A percentile compares a stretch with the other conserved stretches of the same genome.
phyloP scores from a whole-genome alignment of 805 yeast genomes.

The Cyberlindnera subsufficiens region DNA sequence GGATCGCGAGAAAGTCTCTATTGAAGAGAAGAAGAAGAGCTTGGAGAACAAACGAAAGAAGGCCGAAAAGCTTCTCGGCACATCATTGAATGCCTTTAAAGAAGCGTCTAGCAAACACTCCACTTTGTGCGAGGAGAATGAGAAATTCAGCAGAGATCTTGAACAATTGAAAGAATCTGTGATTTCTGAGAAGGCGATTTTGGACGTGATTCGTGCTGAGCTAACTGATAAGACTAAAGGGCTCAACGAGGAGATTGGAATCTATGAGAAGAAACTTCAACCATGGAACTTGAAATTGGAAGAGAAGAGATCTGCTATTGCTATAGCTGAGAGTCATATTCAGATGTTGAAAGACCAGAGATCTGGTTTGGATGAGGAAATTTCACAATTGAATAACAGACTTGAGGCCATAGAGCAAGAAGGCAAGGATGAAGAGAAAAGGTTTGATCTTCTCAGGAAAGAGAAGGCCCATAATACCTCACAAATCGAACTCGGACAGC shows the following conservation, averaged over 20 bases:
- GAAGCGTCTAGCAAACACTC: constrained; percentile 42
- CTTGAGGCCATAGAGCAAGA: constrained; percentile 40
- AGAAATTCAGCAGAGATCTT: constrained; percentile 39
- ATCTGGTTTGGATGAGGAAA: constrained; percentile 36
- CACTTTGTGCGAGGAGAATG: constrained; percentile 38
- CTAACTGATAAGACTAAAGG: constrained; percentile 71
- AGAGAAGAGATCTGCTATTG: constrained; percentile 55
- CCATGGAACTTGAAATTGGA: constrained; percentile 77
- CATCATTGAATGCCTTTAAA: constrained; percentile 38
- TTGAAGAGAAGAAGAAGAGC: constrained; percentile 75
- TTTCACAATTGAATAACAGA: constrained; percentile 37
- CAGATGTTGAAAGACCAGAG: constrained; percentile 48
- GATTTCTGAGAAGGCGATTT: constrained; percentile 44
- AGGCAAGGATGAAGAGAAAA: constrained; percentile 45
- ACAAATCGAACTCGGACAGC: constrained; percentile 54
- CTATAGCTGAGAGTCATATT: constrained; percentile 61
- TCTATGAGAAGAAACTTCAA: constrained; percentile 58
- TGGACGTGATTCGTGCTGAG: constrained; percentile 58
- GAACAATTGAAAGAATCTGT: constrained; percentile 39
- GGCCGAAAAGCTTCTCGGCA: constrained; percentile 45
- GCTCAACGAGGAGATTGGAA: constrained; percentile 59
- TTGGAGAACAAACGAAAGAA: constrained; percentile 52
- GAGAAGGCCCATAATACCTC: constrained; percentile 43
- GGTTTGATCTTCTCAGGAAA: constrained; percentile 37
- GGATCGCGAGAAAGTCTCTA: constrained; percentile 57